Evolutionary conservation across 2,329 filamentous ascomycete species (phyloP).

Genomic region (Knoxdaviesia proteae): DNA sequence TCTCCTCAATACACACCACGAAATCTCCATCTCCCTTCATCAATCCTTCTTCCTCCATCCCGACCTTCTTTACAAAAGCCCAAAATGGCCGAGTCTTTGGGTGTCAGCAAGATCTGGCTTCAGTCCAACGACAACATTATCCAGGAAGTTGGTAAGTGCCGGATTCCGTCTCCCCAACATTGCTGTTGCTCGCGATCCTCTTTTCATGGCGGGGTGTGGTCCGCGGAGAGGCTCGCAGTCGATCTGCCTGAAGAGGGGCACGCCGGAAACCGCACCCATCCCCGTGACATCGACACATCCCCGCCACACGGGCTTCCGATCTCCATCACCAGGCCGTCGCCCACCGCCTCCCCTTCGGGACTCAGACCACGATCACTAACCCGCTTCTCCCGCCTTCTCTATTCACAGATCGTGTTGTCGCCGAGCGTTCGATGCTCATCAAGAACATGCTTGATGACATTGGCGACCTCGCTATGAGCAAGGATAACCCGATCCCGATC

Average conservation of each 20-base stretch:
- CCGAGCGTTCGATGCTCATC: slow-evolving; percentile 82
- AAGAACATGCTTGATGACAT: slow-evolving; percentile 97
- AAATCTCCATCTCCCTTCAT: background rate
- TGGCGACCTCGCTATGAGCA: slow-evolving; percentile 35
- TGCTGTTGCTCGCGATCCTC: no score
- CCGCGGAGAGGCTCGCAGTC: no score
- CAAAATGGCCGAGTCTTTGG: slow-evolving; percentile 15
- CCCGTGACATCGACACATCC: background rate
- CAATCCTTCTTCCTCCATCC: background rate
- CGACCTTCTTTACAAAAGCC: slow-evolving; percentile 1
- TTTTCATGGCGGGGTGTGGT: no score
- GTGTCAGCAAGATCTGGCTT: slow-evolving; percentile 18
- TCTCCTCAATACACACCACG: background rate
- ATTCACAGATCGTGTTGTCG: slow-evolving; percentile 52
- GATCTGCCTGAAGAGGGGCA: no score
- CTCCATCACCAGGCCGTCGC: background rate
- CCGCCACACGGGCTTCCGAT: background rate
- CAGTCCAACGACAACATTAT: slow-evolving; percentile 27
- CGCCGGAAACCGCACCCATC: slow-evolving; percentile 7
- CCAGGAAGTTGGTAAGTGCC: slow-evolving; percentile 21
- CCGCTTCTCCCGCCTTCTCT: slow-evolving; percentile 2
- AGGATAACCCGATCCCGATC: slow-evolving; percentile 59
- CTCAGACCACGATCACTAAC: slow-evolving; percentile 2
- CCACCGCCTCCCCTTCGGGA: background rate
- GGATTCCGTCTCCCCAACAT: no score